phyloP scores from a whole-genome alignment of 1,284 basidiomycete species.

The Cryptococcus amylolentus region DNA sequence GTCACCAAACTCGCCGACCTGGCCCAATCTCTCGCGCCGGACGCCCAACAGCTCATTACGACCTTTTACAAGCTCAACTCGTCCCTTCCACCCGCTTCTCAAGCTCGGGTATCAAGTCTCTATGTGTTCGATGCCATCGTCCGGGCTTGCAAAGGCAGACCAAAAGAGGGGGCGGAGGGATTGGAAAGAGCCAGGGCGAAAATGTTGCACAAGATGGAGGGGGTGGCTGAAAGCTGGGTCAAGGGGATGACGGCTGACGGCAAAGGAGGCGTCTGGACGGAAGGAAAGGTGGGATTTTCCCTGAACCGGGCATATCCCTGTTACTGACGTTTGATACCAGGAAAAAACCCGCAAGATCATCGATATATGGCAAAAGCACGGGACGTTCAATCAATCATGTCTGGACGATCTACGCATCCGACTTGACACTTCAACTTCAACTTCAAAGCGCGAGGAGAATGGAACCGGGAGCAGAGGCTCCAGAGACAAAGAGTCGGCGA shows the following conservation, averaged over 20 bases:
- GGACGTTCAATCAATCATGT: constrained; percentile 68
- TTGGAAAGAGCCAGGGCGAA: constrained; percentile 63
- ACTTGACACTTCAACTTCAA: not conserved
- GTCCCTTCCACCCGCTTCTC: constrained; percentile 56
- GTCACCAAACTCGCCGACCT: constrained; percentile 69
- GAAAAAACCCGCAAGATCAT: constrained; percentile 91
- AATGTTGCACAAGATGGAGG: constrained; percentile 80
- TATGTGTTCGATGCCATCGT: constrained; percentile 88
- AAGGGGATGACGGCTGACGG: constrained; percentile 65
- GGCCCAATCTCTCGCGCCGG: constrained; percentile 68
- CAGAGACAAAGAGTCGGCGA: not conserved
- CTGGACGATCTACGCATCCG: constrained; percentile 23
- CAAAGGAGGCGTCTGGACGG: constrained; percentile 56
- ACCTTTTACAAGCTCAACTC: constrained; percentile 80
- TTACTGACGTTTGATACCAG: constrained; percentile 53
- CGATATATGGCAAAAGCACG: constrained; percentile 87
- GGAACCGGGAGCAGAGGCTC: too few relatives aligned
- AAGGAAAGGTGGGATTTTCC: constrained; percentile 72
- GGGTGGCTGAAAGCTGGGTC: constrained; percentile 75
- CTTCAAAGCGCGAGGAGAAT: too few relatives aligned
- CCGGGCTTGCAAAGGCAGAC: constrained; percentile 68
- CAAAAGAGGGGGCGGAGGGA: constrained; percentile 61
- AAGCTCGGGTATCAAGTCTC: constrained; percentile 72
- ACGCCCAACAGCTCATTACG: constrained; percentile 76
- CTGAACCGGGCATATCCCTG: constrained; percentile 1